phyloP scores from a whole-genome alignment of 1,284 basidiomycete species.

The Serendipita sp. region DNA sequence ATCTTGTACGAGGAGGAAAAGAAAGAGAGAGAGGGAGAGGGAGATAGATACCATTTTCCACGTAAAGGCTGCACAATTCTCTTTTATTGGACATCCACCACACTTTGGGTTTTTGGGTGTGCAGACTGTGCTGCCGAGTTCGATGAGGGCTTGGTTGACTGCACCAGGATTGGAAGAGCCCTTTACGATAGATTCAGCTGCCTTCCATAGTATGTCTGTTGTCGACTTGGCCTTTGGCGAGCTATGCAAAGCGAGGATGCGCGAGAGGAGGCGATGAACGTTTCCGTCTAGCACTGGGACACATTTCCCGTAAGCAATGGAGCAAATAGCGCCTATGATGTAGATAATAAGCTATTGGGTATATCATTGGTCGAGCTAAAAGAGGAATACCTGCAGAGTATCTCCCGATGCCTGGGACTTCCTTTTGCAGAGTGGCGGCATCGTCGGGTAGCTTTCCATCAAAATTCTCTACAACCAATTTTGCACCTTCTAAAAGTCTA shows the following conservation, averaged over 20 bases:
- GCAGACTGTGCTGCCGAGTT: constrained; percentile 83
- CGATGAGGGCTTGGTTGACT: constrained; percentile 78
- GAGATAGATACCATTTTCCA: constrained; percentile 5
- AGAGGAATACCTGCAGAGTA: constrained; percentile 47
- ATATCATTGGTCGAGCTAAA: background rate
- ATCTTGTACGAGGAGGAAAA: constrained; percentile 5
- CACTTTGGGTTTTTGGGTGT: constrained; percentile 71
- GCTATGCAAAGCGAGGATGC: constrained; percentile 70
- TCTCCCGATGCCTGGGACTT: constrained; percentile 80
- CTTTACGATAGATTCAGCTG: constrained; percentile 56
- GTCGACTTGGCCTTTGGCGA: constrained; percentile 65
- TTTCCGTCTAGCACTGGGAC: constrained; percentile 90
- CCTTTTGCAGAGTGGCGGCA: constrained; percentile 66
- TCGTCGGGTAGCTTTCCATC: constrained; percentile 64
- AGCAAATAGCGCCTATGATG: constrained; percentile 54
- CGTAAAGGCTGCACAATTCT: constrained; percentile 53
- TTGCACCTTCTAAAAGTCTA: constrained; percentile 61
- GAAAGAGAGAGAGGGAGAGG: constrained; percentile 10
- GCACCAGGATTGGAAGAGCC: constrained; percentile 50
- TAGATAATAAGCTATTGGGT: background rate
- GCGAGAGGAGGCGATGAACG: constrained; percentile 68
- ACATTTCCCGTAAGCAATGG: constrained; percentile 76
- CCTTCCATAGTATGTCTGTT: constrained; percentile 70
- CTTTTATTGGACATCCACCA: constrained; percentile 50
- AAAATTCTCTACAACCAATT: constrained; percentile 57